Percentiles rank a stretch among this genome's conserved stretches.
These are phyloP conservation scores for Boletus tylopilopsis DNA, from an alignment of 768 basidiomycete species.

Conservation along the genomic window DNA sequence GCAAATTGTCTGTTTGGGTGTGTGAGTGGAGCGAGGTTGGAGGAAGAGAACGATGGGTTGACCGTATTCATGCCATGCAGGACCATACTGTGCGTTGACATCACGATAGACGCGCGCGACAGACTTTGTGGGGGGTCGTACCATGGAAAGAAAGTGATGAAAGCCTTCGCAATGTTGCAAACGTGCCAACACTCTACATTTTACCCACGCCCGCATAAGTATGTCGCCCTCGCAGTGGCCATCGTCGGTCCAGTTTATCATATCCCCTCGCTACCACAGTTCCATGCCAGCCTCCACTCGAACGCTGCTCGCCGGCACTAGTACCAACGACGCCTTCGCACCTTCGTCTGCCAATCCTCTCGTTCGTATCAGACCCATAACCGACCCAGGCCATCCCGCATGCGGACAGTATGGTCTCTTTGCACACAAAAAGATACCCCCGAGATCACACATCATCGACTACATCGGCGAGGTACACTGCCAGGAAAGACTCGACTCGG, in stretches of 20 bases:
- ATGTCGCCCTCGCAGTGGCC: constrained; percentile 50
- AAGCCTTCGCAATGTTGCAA: constrained; percentile 4
- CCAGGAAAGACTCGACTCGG: constrained; percentile 66
- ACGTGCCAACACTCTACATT: constrained; percentile 11
- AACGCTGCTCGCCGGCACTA: constrained; percentile 40
- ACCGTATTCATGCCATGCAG: constrained; percentile 98
- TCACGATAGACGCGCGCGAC: constrained; percentile 85
- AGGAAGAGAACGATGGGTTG: constrained; percentile 18
- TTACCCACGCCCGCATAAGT: constrained; percentile 27
- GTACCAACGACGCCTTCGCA: constrained; percentile 17
- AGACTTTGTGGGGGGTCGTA: constrained; percentile 68
- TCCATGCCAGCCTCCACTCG: constrained; percentile 48
- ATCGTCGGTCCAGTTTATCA: constrained; percentile 49
- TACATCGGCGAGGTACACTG: constrained; percentile 85
- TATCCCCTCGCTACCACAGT: constrained; percentile 48
- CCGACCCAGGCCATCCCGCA: constrained; percentile 64
- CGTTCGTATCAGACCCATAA: constrained; percentile 57
- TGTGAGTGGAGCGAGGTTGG: constrained; percentile 9
- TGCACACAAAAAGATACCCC: constrained; percentile 65
- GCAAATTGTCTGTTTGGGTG: constrained; percentile 72
- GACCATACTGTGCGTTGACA: constrained; percentile 83
- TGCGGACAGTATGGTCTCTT: constrained; percentile 79
- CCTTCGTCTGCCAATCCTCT: constrained; percentile 2
- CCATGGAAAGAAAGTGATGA: constrained; percentile 44
- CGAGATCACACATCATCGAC: constrained; percentile 66